Evolutionary conservation across 257 asterid species (phyloP).

Genomic region (Nicotiana tomentosiformis): DNA sequence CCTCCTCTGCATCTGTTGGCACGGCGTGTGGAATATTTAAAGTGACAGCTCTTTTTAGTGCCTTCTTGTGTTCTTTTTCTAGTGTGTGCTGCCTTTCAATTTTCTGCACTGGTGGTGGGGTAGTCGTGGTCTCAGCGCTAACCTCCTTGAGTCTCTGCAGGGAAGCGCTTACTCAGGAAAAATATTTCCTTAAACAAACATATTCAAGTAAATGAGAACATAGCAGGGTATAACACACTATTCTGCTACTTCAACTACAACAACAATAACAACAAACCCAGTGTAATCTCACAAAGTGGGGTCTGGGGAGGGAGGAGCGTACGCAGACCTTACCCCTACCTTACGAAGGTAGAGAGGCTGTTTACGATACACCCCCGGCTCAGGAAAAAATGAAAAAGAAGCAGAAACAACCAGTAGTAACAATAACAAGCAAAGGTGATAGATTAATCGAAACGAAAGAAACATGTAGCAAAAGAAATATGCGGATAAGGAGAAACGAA

Average conservation of each 20-base stretch:
- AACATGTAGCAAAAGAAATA: no score
- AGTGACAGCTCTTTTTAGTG: slow-evolving; percentile 79
- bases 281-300: no score
- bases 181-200: neutral
- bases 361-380: no score
- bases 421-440: no score
- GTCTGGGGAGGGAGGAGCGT: no score
- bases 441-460: no score
- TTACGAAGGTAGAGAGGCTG: no score
- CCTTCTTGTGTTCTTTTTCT: slow-evolving; percentile 88
- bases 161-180: neutral
- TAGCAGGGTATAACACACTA: neutral
- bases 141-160: slow-evolving; percentile 52
- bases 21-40: slow-evolving; percentile 87
- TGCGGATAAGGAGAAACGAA: no score
- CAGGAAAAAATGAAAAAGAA: no score
- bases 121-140: slow-evolving; percentile 31
- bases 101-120: slow-evolving; percentile 63
- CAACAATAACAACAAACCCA: no score
- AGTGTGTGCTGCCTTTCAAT: slow-evolving; percentile 55
- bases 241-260: neutral
- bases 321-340: no score
- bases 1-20: slow-evolving; percentile 25
- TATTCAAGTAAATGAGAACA: neutral
- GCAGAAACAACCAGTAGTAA: no score